Conservation (phyloP, 1,139 yeast genomes). For the Arxiozyma slooffiae region DNA sequence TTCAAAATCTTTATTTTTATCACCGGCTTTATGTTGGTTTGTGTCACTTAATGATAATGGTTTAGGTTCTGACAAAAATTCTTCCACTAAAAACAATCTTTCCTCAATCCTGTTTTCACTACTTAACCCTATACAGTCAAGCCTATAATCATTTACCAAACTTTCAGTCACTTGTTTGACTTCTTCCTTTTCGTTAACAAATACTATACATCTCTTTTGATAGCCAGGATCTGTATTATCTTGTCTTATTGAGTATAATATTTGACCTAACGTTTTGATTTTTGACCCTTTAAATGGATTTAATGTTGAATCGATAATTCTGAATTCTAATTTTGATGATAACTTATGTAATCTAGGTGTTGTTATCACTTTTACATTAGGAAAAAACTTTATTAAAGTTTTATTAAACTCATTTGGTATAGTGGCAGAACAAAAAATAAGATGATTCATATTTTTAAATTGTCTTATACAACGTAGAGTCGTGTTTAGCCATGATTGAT, state of each 20-base stretch:
- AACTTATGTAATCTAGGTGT: slow-evolving; percentile 79
- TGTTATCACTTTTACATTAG: slow-evolving; percentile 56
- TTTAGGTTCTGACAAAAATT: slow-evolving; percentile 39
- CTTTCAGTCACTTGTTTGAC: slow-evolving; percentile 47
- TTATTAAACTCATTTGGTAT: slow-evolving; percentile 70
- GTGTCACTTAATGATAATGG: neutral
- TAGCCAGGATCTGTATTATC: slow-evolving; percentile 73
- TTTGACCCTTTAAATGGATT: slow-evolving; percentile 79
- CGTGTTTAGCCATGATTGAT: slow-evolving; percentile 64
- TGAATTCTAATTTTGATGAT: slow-evolving; percentile 63
- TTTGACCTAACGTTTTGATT: slow-evolving; percentile 76
- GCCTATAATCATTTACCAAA: slow-evolving; percentile 46
- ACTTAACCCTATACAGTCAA: slow-evolving; percentile 53
- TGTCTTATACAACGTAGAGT: slow-evolving; percentile 49
- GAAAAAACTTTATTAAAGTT: slow-evolving; percentile 52
- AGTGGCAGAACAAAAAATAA: slow-evolving; percentile 82
- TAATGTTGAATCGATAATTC: slow-evolving; percentile 63
- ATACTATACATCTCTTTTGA: slow-evolving; percentile 75
- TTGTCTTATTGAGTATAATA: slow-evolving; percentile 70
- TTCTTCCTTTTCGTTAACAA: slow-evolving; percentile 67
- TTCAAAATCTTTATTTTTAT: slow-evolving; percentile 4
- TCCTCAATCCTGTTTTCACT: slow-evolving; percentile 55
- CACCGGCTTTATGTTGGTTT: neutral
- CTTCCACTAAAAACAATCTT: slow-evolving; percentile 45
- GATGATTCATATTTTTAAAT: slow-evolving; percentile 50